A percentile compares a stretch with the other conserved stretches of the same genome.
These are phyloP conservation scores for Suillus luteus DNA, from an alignment of 768 basidiomycete species.

Conservation along the genomic window DNA sequence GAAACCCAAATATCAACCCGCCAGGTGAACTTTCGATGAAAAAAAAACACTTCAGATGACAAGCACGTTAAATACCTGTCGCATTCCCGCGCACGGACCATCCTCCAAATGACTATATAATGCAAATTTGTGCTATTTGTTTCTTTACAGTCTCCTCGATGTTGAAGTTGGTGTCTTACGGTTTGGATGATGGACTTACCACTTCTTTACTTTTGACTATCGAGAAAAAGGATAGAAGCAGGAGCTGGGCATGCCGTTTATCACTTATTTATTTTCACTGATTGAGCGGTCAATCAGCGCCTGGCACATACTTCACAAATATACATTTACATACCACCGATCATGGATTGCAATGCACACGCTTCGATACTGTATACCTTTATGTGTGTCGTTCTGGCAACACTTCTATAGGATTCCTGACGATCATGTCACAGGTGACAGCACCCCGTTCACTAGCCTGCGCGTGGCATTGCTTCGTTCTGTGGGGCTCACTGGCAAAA, in stretches of 20 bases:
- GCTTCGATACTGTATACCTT: background rate
- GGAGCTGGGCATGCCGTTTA: conserved; percentile 74
- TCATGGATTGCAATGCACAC: background rate
- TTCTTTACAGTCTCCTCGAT: conserved; percentile 46
- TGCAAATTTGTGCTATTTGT: conserved; percentile 18
- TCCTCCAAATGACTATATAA: conserved; percentile 27
- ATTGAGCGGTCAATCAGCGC: conserved; percentile 72
- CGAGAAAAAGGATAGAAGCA: conserved; percentile 53
- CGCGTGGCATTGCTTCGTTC: conserved; percentile 2
- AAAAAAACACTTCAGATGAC: conserved; percentile 1
- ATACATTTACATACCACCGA: background rate
- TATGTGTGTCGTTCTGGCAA: background rate
- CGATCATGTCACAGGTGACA: conserved; percentile 4
- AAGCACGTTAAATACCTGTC: conserved; percentile 14
- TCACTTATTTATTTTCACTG: conserved; percentile 42
- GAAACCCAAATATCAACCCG: conserved; percentile 72
- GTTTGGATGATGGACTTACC: conserved; percentile 19
- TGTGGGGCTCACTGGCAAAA: background rate
- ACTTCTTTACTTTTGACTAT: conserved; percentile 32
- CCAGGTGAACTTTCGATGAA: conserved; percentile 73
- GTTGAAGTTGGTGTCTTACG: conserved; percentile 35
- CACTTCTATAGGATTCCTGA: background rate
- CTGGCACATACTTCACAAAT: conserved; percentile 45
- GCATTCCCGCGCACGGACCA: conserved; percentile 59
- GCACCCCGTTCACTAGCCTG: background rate